Evolutionary conservation across 1,284 basidiomycete genomes (phyloP), one percentile per base, ranked within the genome.

Genomic region (Cutaneotrichosporon mucoides): DNA sequence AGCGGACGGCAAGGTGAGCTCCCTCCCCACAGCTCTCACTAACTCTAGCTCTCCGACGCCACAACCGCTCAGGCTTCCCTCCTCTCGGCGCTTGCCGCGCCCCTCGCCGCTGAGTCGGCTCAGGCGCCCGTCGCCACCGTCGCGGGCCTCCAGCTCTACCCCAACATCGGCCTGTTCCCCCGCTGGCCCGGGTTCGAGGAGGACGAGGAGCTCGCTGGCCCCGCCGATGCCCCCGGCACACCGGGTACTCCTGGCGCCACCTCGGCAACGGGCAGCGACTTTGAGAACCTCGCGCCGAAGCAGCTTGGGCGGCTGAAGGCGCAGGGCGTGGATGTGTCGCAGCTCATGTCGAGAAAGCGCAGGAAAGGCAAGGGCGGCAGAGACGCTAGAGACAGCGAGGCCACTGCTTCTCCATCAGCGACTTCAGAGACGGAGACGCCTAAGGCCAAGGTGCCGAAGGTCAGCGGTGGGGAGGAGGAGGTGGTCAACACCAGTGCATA

Each of bases 121-220:
- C 11, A 6, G 6, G 37, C 37, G 11, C 37, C 41, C 13, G 41
- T 42, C 9, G 1, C 33, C 1, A 45, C 56, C 11, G 49, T 67
- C 45, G 9, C 38, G 4, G 54, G 59, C 4, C 63, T 75, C 10
- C 57, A 68, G 24, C 66, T 76, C 1, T 79, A 76, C 62, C 66
- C 68, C 24, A 61, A 75, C 44, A 63, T 79, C 5, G 56, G 68
- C 8, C 68, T 77, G 40, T 66, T 72, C 34, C 77, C 77, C 8
- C 69, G 74, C 59, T 77, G 76, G 76, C 71, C 71, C 12, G 74
- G 75, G 0, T 64, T 73, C 34, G 76, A 78, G 56, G 77, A 77
- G 56, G 77, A 76, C 56, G 73, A 74, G 33, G 76, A 73, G 40
- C 63, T 63, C 7, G 64, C 61, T 3, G 64, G 61, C 36, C 53